These are phyloP conservation scores for Asterella californica DNA, from an alignment of 225 moss, liverwort and hornwort species.

Conservation along the genomic window DNA sequence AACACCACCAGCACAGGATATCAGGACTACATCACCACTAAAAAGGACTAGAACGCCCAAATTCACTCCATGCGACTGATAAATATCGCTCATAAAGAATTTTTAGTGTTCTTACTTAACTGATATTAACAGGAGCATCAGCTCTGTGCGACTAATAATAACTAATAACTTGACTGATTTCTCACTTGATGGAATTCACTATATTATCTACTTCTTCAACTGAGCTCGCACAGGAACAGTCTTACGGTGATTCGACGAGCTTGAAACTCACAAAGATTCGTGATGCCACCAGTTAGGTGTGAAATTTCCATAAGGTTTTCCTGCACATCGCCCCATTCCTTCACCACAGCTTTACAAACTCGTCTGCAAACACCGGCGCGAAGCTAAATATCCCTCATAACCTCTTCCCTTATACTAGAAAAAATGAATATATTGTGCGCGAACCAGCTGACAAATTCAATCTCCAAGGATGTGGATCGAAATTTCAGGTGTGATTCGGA, in stretches of 20 bases:
- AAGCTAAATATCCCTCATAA: background rate
- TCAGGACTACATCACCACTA: background rate
- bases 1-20: background rate
- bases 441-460: no score
- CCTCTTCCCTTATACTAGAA: background rate
- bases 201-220: background rate
- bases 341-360: conserved; percentile 73
- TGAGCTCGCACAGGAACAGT: background rate
- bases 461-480: background rate
- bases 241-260: background rate
- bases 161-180: background rate
- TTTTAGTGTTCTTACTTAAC: background rate
- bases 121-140: background rate
- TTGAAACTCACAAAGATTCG: conserved; percentile 63
- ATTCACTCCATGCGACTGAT: background rate
- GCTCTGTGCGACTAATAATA: background rate
- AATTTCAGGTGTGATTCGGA: background rate
- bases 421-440: background rate
- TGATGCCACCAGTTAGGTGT: conserved; percentile 87
- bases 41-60: background rate
- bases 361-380: conserved; percentile 39
- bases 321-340: conserved; percentile 63
- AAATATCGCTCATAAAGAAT: background rate
- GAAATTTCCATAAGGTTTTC: conserved; percentile 54
- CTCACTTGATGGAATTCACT: background rate